Evolutionary conservation across 768 basidiomycete species (phyloP).

Genomic region (Tulasnella calospora): DNA sequence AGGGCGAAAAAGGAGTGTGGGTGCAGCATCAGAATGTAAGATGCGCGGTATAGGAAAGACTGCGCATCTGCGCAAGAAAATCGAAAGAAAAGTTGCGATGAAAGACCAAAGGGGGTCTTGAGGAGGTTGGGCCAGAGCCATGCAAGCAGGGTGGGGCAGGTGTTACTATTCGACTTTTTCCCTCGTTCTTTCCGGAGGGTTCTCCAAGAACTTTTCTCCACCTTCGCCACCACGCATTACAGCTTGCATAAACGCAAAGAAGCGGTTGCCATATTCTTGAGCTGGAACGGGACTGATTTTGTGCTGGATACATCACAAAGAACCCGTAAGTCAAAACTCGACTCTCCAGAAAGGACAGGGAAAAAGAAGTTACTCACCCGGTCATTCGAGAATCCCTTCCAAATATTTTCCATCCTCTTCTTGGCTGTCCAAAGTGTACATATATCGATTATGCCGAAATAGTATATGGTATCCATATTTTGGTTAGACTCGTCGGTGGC

Average conservation of each 20-base stretch:
- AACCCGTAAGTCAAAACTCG: constrained; percentile 22
- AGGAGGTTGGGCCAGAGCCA: too few species aligned
- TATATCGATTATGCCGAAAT: constrained; percentile 95
- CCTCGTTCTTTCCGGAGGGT: neutral
- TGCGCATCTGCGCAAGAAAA: neutral
- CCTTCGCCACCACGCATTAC: constrained; percentile 79
- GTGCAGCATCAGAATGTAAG: constrained; percentile 14
- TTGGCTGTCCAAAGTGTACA: constrained; percentile 75
- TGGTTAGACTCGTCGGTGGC: constrained; percentile 85
- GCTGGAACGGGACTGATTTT: constrained; percentile 94
- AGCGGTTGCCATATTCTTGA: constrained; percentile 78
- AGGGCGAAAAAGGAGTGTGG: constrained; percentile 22
- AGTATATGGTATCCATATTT: constrained; percentile 73
- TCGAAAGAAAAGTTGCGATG: neutral
- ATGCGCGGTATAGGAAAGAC: neutral
- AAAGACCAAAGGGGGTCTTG: constrained; percentile 1
- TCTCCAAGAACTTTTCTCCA: constrained; percentile 46
- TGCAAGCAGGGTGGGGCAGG: neutral
- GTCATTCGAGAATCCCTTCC: constrained; percentile 87
- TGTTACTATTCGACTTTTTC: constrained; percentile 4
- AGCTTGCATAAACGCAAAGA: constrained; percentile 80
- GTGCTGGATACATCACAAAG: constrained; percentile 50
- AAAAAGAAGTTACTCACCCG: constrained; percentile 53
- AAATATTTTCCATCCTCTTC: constrained; percentile 84
- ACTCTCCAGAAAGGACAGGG: neutral